A percentile compares a stretch with the other conserved stretches of the same genome.
Evolutionary conservation across 495 filamentous ascomycete species (phyloP).

Genomic region (Lophium mytilinum): DNA sequence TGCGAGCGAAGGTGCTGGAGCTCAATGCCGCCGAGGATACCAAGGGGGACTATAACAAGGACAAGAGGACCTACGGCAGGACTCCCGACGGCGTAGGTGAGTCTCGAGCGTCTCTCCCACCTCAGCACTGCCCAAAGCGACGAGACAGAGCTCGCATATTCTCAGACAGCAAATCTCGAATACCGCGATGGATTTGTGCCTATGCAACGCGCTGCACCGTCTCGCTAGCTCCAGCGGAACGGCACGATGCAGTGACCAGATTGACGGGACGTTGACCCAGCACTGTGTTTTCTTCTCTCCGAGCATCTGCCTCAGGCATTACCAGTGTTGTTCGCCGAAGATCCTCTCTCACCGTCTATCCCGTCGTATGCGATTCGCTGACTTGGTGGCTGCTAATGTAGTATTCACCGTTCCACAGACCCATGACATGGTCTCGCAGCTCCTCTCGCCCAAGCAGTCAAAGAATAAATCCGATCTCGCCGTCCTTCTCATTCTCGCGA

Average conservation of each 20-base stretch:
- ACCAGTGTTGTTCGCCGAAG: too few relatives aligned
- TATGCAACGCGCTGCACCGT: too few relatives aligned
- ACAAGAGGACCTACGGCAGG: constrained; percentile 77
- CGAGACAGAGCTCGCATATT: too few relatives aligned
- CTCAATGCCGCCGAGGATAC: constrained; percentile 32
- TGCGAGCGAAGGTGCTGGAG: constrained; percentile 14
- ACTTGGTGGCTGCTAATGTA: constrained; percentile 31
- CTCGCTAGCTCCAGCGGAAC: too few relatives aligned
- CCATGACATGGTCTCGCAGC: constrained; percentile 97
- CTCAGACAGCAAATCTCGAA: too few relatives aligned
- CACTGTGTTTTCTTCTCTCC: too few relatives aligned
- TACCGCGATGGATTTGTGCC: too few relatives aligned
- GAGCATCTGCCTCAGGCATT: too few relatives aligned
- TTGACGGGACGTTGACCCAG: too few relatives aligned
- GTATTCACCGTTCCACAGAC: constrained; percentile 95
- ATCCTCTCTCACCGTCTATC: too few relatives aligned
- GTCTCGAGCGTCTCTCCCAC: constrained; percentile 23
- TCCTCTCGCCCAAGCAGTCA: constrained; percentile 87
- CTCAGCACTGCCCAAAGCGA: too few relatives aligned
- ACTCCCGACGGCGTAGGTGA: constrained; percentile 85
- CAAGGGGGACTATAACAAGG: constrained; percentile 44
- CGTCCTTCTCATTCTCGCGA: constrained; percentile 71
- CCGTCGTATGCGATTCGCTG: not conserved
- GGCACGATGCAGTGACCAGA: too few relatives aligned
- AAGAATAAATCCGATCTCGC: constrained; percentile 84